Conservation (phyloP, 371 early-diverging fungal genomes). For the Syncephalastrum monosporum region DNA sequence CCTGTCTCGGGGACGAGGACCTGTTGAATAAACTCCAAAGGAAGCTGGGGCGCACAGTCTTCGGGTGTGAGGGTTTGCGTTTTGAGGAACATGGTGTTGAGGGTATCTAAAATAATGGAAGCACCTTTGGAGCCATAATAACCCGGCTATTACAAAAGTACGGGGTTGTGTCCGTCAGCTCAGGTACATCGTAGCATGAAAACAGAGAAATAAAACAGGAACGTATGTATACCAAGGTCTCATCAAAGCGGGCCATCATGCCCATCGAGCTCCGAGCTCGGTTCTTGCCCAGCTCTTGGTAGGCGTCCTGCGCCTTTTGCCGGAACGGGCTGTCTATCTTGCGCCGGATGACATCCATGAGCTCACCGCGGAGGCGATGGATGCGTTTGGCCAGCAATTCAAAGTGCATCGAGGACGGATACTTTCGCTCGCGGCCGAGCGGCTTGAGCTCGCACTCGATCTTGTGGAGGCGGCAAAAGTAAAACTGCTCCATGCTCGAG, state of each 20-base stretch:
- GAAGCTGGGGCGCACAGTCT: slow-evolving; percentile 42
- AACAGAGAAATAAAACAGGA: no score
- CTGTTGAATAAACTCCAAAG: slow-evolving; percentile 60
- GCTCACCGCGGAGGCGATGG: slow-evolving; percentile 17
- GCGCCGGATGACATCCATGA: slow-evolving; percentile 38
- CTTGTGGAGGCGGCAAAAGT: slow-evolving; percentile 55
- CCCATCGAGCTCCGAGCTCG: slow-evolving; percentile 49
- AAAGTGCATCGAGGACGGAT: slow-evolving; percentile 48
- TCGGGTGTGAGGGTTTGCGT: slow-evolving; percentile 31
- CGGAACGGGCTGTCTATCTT: slow-evolving; percentile 31
- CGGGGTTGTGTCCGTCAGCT: no score
- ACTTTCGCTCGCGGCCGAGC: slow-evolving; percentile 32
- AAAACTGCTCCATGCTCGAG: slow-evolving; percentile 19
- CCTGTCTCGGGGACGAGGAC: slow-evolving; percentile 63
- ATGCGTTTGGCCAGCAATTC: slow-evolving; percentile 31
- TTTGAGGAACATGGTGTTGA: slow-evolving; percentile 38
- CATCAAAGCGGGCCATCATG: slow-evolving; percentile 40
- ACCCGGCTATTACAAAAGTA: slow-evolving; percentile 44
- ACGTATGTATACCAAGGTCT: slow-evolving; percentile 23
- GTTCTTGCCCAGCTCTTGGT: slow-evolving; percentile 37
- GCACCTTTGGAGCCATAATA: slow-evolving; percentile 64
- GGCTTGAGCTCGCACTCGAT: slow-evolving; percentile 47
- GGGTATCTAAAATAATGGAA: slow-evolving; percentile 35
- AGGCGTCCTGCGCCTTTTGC: slow-evolving; percentile 31
- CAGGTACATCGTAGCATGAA: no score